Percentiles rank a stretch among this genome's conserved stretches.
Evolutionary conservation across 2,329 filamentous ascomycete species (phyloP).

Genomic region (Phialophora expanda): DNA sequence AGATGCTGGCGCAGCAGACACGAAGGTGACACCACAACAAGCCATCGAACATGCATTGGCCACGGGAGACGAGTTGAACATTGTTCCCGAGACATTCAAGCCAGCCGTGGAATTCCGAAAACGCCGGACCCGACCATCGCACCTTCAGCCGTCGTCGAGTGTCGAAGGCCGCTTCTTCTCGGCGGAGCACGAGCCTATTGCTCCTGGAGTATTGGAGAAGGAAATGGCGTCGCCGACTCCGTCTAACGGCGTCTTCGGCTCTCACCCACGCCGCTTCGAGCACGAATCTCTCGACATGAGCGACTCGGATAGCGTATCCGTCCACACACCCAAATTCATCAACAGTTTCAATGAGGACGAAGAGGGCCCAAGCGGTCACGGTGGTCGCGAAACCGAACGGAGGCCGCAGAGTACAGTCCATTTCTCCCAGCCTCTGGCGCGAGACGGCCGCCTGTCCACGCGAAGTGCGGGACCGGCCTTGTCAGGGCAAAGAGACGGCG

Average conservation of each 20-base stretch:
- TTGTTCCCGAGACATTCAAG: conserved; percentile 84
- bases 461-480: conserved; percentile 9
- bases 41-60: conserved; percentile 82
- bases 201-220: conserved; percentile 51
- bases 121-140: conserved; percentile 45
- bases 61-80: conserved; percentile 84
- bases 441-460: conserved; percentile 7
- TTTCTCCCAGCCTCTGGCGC: neutral
- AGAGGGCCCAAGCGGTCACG: conserved; percentile 3
- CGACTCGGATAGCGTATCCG: conserved; percentile 37
- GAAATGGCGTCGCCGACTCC: conserved; percentile 21
- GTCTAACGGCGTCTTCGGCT: conserved; percentile 21
- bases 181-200: conserved; percentile 69
- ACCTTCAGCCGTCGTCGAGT: conserved; percentile 72
- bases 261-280: conserved; percentile 23
- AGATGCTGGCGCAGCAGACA: conserved; percentile 81
- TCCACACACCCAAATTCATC: conserved; percentile 36
- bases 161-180: conserved; percentile 80
- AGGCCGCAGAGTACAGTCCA: conserved; percentile 9
- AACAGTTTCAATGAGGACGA: conserved; percentile 27
- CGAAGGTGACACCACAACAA: conserved; percentile 75
- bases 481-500: conserved; percentile 4
- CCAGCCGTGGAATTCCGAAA: conserved; percentile 45
- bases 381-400: neutral
- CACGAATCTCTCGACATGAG: conserved; percentile 38